These are phyloP conservation scores for Vitis hybrid DNA, from an alignment of 177 flowering plant genomes.

Conservation along the genomic window DNA sequence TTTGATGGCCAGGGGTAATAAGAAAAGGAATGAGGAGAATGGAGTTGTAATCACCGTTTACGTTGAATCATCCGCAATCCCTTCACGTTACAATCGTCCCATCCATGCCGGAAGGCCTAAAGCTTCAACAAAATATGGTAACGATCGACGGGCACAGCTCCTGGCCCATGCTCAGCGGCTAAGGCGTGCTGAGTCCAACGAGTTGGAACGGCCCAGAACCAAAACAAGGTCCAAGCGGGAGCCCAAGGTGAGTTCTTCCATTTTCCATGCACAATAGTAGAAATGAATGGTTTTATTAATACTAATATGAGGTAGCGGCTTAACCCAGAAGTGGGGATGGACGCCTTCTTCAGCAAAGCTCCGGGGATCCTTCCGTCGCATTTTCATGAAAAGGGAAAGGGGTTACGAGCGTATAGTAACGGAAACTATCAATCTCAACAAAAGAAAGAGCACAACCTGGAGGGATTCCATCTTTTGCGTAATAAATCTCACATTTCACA, in stretches of 20 bases:
- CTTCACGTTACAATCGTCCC: background rate
- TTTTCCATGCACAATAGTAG: background rate
- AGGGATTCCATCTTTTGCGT: slow-evolving; percentile 9
- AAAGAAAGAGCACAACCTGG: slow-evolving; percentile 4
- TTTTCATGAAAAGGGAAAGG: slow-evolving; percentile 4
- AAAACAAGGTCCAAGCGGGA: slow-evolving; percentile 4
- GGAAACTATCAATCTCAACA: slow-evolving; percentile 5
- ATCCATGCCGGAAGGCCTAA: background rate
- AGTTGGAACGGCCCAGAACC: background rate
- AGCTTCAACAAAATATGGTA: slow-evolving; percentile 12
- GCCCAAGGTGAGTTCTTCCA: slow-evolving; percentile 11
- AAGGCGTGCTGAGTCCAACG: slow-evolving; percentile 3
- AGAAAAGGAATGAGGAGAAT: slow-evolving; percentile 3
- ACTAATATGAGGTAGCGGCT: no score
- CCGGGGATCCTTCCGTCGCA: slow-evolving; percentile 2
- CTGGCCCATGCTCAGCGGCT: slow-evolving; percentile 36
- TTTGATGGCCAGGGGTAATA: background rate
- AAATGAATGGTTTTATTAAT: background rate
- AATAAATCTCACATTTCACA: background rate
- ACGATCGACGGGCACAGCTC: slow-evolving; percentile 41
- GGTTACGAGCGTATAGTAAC: slow-evolving; percentile 10
- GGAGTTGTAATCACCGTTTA: slow-evolving; percentile 41
- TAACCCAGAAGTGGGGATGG: slow-evolving; percentile 4
- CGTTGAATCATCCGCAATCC: slow-evolving; percentile 20
- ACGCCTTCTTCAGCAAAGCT: background rate